Percentiles rank a stretch among this genome's conserved stretches.
Evolutionary conservation across 2,329 filamentous ascomycete genomes (phyloP).

Genomic region (Botryotinia convoluta): DNA sequence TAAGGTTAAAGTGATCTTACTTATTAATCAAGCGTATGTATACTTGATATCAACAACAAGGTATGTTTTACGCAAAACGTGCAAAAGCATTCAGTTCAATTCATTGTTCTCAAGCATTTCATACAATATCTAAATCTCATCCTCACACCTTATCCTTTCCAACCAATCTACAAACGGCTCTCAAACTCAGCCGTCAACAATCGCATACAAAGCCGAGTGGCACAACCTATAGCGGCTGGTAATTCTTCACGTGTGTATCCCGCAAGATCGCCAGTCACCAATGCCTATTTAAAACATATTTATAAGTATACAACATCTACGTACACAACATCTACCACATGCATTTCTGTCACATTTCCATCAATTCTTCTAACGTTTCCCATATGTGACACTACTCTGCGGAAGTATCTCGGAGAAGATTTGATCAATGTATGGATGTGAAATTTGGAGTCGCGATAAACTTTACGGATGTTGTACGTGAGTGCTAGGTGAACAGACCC

Average conservation of each 20-base stretch:
- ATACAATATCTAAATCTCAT: neutral
- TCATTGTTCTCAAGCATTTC: neutral
- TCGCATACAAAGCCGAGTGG: neutral
- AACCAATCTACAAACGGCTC: neutral
- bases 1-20: neutral
- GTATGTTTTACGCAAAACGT: neutral
- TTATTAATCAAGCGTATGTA: neutral
- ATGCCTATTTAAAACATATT: neutral
- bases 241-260: neutral
- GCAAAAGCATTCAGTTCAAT: neutral
- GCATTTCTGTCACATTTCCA: constrained; percentile 5
- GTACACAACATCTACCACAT: neutral
- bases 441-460: neutral
- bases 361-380: neutral
- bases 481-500: neutral
- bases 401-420: neutral
- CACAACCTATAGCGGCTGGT: neutral
- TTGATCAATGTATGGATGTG: neutral
- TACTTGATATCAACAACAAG: neutral
- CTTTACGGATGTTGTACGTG: no score
- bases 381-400: neutral
- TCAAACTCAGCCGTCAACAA: neutral
- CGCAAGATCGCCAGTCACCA: neutral
- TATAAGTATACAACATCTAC: neutral
- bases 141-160: neutral